Conservation (phyloP, 768 basidiomycete species). For the Russula earlei region DNA sequence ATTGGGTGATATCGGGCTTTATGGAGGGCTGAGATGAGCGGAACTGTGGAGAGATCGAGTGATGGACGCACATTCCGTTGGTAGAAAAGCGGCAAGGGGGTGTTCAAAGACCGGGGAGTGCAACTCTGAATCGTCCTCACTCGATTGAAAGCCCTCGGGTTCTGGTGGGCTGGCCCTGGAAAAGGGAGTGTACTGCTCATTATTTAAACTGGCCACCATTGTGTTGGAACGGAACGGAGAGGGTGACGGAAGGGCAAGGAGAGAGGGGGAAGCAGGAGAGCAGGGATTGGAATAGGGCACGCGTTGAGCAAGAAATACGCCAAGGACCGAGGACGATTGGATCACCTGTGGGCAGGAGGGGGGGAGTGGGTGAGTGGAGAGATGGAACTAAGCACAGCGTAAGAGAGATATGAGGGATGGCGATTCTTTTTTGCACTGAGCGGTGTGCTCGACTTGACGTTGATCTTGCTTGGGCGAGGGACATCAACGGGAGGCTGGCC, state of each 20-base stretch:
- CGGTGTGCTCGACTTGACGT: too few species aligned
- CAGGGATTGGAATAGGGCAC: constrained; percentile 23
- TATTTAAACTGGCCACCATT: constrained; percentile 50
- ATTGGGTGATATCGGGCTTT: constrained; percentile 59
- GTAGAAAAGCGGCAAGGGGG: constrained; percentile 31
- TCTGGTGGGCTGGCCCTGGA: constrained; percentile 43
- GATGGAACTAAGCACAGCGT: too few species aligned
- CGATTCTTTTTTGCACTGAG: too few species aligned
- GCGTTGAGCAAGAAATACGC: constrained; percentile 7
- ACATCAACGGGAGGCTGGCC: too few species aligned
- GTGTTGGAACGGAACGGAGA: constrained; percentile 21
- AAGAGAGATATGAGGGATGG: too few species aligned
- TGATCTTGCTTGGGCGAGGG: too few species aligned
- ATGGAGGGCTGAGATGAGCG: constrained; percentile 24
- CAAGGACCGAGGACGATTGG: background rate
- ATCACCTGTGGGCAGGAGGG: too few species aligned
- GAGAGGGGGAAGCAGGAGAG: constrained; percentile 24
- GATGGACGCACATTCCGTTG: constrained; percentile 27
- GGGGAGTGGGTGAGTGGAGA: background rate
- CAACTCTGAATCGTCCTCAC: constrained; percentile 67
- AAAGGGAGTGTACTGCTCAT: constrained; percentile 51
- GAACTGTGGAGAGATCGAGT: constrained; percentile 15
- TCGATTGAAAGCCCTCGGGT: constrained; percentile 54
- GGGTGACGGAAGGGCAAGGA: constrained; percentile 23
- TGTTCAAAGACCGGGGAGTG: constrained; percentile 64